These are phyloP conservation scores for Phytopythium oedochilum DNA, from an alignment of 352 stramenopile genomes.

Conservation along the genomic window DNA sequence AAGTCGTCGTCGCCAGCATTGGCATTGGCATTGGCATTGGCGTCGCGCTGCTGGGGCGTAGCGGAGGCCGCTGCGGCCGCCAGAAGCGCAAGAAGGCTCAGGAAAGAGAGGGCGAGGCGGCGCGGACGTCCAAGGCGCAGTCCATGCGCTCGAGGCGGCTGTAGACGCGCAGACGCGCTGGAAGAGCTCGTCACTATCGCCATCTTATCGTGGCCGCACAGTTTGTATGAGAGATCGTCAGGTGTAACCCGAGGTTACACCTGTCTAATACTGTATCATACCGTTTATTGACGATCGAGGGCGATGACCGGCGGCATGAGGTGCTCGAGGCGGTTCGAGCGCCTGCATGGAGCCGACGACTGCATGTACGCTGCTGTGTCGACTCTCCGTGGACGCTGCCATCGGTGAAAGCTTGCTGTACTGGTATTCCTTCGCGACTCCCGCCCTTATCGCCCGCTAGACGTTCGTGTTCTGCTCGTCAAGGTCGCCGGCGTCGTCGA, in stretches of 20 bases:
- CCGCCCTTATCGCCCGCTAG: background rate
- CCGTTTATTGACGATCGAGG: no score
- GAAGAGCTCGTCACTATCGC: background rate
- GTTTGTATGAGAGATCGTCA: no score
- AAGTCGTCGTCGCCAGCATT: background rate
- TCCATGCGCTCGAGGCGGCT: background rate
- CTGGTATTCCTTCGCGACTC: no score
- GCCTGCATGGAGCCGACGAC: no score
- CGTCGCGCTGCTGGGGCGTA: background rate
- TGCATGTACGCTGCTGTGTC: no score
- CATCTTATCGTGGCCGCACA: background rate
- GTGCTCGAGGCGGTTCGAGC: no score
- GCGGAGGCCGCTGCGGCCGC: background rate
- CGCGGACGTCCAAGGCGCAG: no score
- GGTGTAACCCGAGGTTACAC: no score
- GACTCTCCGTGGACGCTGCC: no score
- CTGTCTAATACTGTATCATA: no score
- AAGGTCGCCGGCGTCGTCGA: conserved; percentile 39
- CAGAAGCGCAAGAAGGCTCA: conserved; percentile 7
- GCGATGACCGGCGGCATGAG: no score
- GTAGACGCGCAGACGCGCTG: background rate
- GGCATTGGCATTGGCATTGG: background rate
- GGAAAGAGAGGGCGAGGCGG: background rate
- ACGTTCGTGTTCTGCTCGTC: conserved; percentile 26
- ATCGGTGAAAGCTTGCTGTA: no score